Conservation (phyloP, 495 filamentous ascomycete genomes). For the Aspergillus diversus region DNA sequence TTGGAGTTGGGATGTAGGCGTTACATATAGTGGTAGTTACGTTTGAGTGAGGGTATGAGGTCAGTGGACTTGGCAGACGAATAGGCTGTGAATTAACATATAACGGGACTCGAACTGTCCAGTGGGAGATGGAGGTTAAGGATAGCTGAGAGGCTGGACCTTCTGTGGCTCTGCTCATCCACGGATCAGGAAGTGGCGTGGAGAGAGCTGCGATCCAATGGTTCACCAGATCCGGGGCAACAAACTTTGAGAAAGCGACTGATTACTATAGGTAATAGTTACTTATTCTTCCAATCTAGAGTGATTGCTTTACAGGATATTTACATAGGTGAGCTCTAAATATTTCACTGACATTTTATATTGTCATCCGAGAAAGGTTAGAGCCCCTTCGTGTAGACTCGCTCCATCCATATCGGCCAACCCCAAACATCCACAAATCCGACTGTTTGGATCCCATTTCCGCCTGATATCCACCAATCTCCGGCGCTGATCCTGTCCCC, state of each 20-base stretch:
- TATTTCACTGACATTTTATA: not conserved
- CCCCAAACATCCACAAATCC: conserved; percentile 9
- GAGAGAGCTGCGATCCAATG: not conserved
- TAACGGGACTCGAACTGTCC: not conserved
- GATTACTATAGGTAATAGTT: not conserved
- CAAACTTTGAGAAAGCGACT: too few relatives aligned
- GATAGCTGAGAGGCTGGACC: not conserved
- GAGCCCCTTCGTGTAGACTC: not conserved
- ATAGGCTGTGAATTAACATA: not conserved
- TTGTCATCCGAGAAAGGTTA: not conserved
- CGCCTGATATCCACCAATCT: conserved; percentile 37
- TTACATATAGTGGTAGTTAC: too few relatives aligned
- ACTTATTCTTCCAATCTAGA: not conserved
- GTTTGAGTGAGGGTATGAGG: too few relatives aligned
- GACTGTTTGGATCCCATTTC: conserved; percentile 47
- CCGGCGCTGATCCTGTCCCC: conserved; percentile 35
- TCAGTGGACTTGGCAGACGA: not conserved
- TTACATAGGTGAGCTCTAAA: not conserved
- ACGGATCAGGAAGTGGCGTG: not conserved
- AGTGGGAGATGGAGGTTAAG: too few relatives aligned
- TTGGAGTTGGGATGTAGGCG: not conserved
- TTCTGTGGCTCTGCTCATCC: not conserved
- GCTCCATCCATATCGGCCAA: not conserved
- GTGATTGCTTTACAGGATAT: too few relatives aligned
- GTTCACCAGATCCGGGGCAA: not conserved